These are phyloP conservation scores for Zygosaccharomyces gambellarensis DNA, from an alignment of 805 yeast genomes.

Conservation along the genomic window DNA sequence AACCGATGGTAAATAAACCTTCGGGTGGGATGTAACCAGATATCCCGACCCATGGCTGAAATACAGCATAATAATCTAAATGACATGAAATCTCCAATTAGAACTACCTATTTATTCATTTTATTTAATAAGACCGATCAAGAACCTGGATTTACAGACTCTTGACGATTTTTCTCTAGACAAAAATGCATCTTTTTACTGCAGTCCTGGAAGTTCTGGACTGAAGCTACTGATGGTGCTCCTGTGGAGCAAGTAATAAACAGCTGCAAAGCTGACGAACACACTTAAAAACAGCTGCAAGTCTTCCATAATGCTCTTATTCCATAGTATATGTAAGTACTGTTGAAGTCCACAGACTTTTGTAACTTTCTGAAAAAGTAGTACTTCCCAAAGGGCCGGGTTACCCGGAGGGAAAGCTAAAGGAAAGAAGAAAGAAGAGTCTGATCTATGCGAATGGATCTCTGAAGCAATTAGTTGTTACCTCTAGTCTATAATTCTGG, in stretches of 20 bases:
- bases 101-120: neutral
- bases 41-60: neutral
- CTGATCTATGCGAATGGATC: slow-evolving; percentile 20
- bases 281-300: slow-evolving; percentile 25
- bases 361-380: neutral
- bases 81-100: neutral
- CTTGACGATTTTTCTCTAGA: too few relatives aligned
- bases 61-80: too few relatives aligned
- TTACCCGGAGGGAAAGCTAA: neutral
- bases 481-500: slow-evolving; percentile 24
- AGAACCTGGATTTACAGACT: too few relatives aligned
- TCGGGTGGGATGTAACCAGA: too few relatives aligned
- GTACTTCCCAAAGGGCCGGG: neutral
- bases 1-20: too few relatives aligned
- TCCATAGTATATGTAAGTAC: neutral
- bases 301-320: slow-evolving; percentile 23
- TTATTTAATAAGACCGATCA: neutral
- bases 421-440: neutral
- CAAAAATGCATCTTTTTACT: slow-evolving; percentile 4
- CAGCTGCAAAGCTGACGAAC: slow-evolving; percentile 23
- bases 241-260: slow-evolving; percentile 27
- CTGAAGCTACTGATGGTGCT: slow-evolving; percentile 28
- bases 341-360: neutral
- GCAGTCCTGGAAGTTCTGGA: slow-evolving; percentile 25
- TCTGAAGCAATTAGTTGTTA: slow-evolving; percentile 23